Evolutionary conservation across 305 asterid species (phyloP).

Genomic region (Plantago coronopus): DNA sequence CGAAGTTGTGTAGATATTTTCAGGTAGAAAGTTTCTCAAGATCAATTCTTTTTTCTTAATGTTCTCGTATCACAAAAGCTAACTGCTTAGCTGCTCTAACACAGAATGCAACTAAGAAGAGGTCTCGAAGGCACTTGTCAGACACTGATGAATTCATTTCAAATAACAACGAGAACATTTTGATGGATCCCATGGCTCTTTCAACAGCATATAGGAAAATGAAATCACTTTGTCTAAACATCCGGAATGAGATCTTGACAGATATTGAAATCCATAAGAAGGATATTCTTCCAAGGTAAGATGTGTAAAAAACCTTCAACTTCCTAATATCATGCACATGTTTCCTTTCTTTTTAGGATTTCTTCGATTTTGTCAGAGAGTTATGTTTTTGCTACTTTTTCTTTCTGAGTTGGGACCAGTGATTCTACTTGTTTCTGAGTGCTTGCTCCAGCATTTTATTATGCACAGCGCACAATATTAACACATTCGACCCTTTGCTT

Average conservation of each 20-base stretch:
- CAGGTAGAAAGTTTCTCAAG: constrained; percentile 46
- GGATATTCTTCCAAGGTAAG: constrained; percentile 87
- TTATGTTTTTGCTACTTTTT: too few relatives aligned
- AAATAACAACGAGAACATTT: constrained; percentile 47
- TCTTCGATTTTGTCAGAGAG: too few relatives aligned
- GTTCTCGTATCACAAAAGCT: constrained; percentile 8
- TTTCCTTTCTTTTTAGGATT: too few relatives aligned
- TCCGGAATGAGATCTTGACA: constrained; percentile 65
- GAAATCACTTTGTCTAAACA: constrained; percentile 57
- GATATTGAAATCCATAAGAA: constrained; percentile 77
- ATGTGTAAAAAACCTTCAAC: too few relatives aligned
- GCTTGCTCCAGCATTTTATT: not conserved
- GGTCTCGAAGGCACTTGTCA: constrained; percentile 72
- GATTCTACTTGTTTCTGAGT: too few relatives aligned
- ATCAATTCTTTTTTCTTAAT: constrained; percentile 5
- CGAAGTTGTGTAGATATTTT: constrained; percentile 74
- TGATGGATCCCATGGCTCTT: constrained; percentile 71
- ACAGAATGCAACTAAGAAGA: constrained; percentile 86
- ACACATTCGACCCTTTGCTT: constrained; percentile 16
- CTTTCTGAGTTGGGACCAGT: too few relatives aligned
- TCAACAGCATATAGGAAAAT: constrained; percentile 80
- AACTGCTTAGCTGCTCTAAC: constrained; percentile 17
- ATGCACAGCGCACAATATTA: too few relatives aligned
- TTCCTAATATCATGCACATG: too few relatives aligned
- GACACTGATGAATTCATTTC: constrained; percentile 82